Conservation (phyloP, 225 moss, liverwort and hornwort genomes). For the Thuidium tamariscinum region DNA sequence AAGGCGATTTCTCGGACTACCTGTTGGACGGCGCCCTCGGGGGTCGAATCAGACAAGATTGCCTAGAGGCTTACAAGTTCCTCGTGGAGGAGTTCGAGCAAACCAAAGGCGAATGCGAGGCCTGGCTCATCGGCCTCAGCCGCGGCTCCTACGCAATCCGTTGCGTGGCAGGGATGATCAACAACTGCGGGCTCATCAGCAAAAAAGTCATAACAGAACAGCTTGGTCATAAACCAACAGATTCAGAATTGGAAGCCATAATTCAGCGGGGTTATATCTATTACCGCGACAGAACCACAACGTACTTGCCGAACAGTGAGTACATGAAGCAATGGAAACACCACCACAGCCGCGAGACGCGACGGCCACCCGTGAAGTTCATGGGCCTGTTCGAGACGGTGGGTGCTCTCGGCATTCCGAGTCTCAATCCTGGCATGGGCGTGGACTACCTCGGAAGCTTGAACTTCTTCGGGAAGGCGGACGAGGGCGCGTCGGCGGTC, state of each 20-base stretch:
- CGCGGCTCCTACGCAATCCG: slow-evolving; percentile 30
- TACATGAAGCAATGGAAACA: slow-evolving; percentile 15
- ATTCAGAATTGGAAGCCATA: not conserved
- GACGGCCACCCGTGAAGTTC: slow-evolving; percentile 21
- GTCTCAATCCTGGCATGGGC: slow-evolving; percentile 10
- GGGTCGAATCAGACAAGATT: slow-evolving; percentile 14
- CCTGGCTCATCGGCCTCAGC: slow-evolving; percentile 33
- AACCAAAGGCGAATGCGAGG: slow-evolving; percentile 12
- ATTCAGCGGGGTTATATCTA: slow-evolving; percentile 7
- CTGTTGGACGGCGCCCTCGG: slow-evolving; percentile 30
- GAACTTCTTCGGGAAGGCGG: slow-evolving; percentile 20
- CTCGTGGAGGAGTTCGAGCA: slow-evolving; percentile 28
- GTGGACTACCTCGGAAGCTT: slow-evolving; percentile 14
- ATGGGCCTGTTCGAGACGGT: slow-evolving; percentile 41
- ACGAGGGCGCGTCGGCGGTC: slow-evolving; percentile 25
- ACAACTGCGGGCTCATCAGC: slow-evolving; percentile 36
- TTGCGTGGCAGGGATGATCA: slow-evolving; percentile 28
- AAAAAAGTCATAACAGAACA: not conserved
- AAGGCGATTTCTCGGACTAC: slow-evolving; percentile 31
- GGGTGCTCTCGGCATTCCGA: slow-evolving; percentile 26
- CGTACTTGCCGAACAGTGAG: not conserved
- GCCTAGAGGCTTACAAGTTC: slow-evolving; percentile 7
- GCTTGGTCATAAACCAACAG: not conserved
- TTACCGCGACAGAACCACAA: slow-evolving; percentile 9
- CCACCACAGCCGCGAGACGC: not conserved